Evolutionary conservation across 345 rosid genomes (phyloP), one percentile per base, ranked within the genome.

Genomic region (Viola odorata): DNA sequence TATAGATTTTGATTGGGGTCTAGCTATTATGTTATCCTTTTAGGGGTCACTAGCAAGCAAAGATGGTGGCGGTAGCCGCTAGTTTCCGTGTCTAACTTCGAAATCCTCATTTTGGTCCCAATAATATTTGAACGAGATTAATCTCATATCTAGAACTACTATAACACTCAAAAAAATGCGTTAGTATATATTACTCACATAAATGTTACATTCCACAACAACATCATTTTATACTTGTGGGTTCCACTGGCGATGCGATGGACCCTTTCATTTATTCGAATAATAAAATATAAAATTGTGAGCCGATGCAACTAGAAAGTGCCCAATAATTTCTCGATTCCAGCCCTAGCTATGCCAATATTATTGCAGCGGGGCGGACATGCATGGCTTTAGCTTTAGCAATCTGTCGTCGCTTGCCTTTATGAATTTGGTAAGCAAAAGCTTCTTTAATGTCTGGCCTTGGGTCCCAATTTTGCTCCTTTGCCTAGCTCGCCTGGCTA

Each of bases 21-120:
- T 50, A 52, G 56, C 41, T 42, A 64, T 67, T 45, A 67, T 63
- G 75, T 55, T 45, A 6, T 66, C 58, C 78, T 59, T 70, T 62
- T 66, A 23, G 69, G 59, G 38, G 32, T n/a, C 40, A 12, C n/a
- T 39, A 42, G 44, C 55, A n/a, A 47, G 2, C 10, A 50, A 55
- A 38, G 45, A 5, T 42, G 10, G 5, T 5, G 14, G 59, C 16
- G 38, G 8, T n/a, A 32, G 55, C 49, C 54, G 23, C 39, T 52
- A 55, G 55, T 55, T 38, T 51, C 56, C 40, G 60, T 66, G 72
- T 55, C 37, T 6, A 62, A 60, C 80, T 59, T 73, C 63, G 58
- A n/a, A 75, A 60, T 23, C 9, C 7, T 48, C 51, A 15, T n/a
- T 37, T 32, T 17, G n/a, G 12, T 12, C 56, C 57, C 53, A 69